Conservation (phyloP, 1,284 basidiomycete species). For the Flammula alnicola region DNA sequence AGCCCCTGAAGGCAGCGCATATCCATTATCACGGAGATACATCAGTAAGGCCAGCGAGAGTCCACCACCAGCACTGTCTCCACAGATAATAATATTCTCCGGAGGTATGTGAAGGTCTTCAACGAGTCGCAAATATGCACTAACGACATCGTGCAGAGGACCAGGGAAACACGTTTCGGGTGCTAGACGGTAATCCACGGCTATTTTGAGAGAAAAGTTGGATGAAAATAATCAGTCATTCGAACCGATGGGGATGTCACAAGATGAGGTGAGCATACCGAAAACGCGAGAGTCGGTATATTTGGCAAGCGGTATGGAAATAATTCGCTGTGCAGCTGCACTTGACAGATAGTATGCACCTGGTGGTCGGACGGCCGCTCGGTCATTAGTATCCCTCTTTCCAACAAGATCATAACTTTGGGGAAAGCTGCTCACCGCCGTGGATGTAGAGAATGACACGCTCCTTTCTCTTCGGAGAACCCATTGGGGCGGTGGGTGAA, state of each 20-base stretch:
- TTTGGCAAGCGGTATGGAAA: slow-evolving; percentile 93
- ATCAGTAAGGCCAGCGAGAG: slow-evolving; percentile 85
- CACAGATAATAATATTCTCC: slow-evolving; percentile 86
- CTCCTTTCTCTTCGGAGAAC: slow-evolving; percentile 57
- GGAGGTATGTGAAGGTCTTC: slow-evolving; percentile 92
- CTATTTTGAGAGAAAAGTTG: slow-evolving; percentile 41
- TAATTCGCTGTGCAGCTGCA: slow-evolving; percentile 90
- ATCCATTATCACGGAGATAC: slow-evolving; percentile 89
- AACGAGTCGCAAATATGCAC: slow-evolving; percentile 85
- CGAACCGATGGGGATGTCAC: slow-evolving; percentile 2
- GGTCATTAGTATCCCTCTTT: neutral
- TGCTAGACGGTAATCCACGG: slow-evolving; percentile 95
- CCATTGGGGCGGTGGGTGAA: slow-evolving; percentile 13
- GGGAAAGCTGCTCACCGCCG: slow-evolving; percentile 67
- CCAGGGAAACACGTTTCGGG: slow-evolving; percentile 96
- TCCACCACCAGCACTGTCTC: slow-evolving; percentile 95
- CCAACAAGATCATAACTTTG: neutral
- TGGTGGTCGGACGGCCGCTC: slow-evolving; percentile 30
- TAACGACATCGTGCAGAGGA: slow-evolving; percentile 90
- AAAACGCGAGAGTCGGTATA: slow-evolving; percentile 93
- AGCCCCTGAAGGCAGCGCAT: slow-evolving; percentile 80
- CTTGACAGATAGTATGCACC: slow-evolving; percentile 95
- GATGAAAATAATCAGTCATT: slow-evolving; percentile 11
- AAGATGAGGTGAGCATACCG: slow-evolving; percentile 54
- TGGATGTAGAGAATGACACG: slow-evolving; percentile 93